Evolutionary conservation across 495 filamentous ascomycete species (phyloP).

Genomic region (Articulospora tetracladia): DNA sequence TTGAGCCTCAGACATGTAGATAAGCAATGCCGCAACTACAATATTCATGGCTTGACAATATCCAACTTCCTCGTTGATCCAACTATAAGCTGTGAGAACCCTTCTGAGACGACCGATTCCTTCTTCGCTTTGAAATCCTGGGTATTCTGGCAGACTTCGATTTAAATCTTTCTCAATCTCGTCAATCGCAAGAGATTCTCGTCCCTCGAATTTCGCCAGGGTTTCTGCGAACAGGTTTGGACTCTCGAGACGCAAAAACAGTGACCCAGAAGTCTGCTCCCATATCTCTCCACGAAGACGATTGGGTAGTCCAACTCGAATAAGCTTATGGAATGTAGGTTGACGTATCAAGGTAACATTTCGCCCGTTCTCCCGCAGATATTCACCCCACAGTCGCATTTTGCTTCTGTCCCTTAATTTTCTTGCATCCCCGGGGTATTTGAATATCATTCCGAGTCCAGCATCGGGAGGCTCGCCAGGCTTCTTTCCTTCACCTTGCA

Average conservation of each 20-base stretch:
- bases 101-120: conserved; percentile 86
- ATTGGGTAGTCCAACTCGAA: conserved; percentile 92
- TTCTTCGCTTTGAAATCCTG: conserved; percentile 94
- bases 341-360: conserved; percentile 90
- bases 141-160: conserved; percentile 91
- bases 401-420: conserved; percentile 94
- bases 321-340: conserved; percentile 95
- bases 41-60: conserved; percentile 99
- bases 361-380: conserved; percentile 91
- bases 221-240: conserved; percentile 82
- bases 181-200: conserved; percentile 89
- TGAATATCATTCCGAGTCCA: conserved; percentile 82
- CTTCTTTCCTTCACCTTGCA: conserved; percentile 53
- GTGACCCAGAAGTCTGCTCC: conserved; percentile 88
- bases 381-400: conserved; percentile 96
- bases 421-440: conserved; percentile 93
- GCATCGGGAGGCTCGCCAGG: conserved; percentile 74
- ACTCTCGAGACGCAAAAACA: conserved; percentile 81
- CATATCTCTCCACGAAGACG: conserved; percentile 90
- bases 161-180: conserved; percentile 99
- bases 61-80: conserved; percentile 90
- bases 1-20: conserved; percentile 97
- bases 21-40: conserved; percentile 89
- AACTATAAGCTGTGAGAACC: conserved; percentile 94
- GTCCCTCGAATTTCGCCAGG: conserved; percentile 72